These are phyloP conservation scores for Abortiporus biennis DNA, from an alignment of 1,284 basidiomycete species.

Conservation along the genomic window DNA sequence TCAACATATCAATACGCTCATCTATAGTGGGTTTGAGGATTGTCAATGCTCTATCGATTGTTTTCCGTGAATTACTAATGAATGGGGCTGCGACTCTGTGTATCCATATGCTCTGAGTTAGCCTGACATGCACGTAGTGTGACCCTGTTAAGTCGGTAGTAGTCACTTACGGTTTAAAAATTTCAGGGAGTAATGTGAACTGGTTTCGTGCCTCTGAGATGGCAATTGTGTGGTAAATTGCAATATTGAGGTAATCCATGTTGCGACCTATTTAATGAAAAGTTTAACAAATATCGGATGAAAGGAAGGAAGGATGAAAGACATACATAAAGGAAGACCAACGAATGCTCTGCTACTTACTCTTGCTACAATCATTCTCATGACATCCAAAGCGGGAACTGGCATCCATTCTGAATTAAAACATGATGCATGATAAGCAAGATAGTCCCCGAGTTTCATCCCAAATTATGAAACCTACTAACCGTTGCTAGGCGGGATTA, in stretches of 20 bases:
- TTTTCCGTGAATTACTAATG: background rate
- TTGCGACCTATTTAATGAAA: conserved; percentile 6
- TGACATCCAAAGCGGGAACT: conserved; percentile 28
- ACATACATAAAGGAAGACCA: conserved; percentile 32
- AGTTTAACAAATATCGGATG: background rate
- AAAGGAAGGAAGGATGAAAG: background rate
- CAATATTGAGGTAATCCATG: background rate
- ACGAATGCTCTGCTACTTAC: conserved; percentile 42
- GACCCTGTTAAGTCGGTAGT: background rate
- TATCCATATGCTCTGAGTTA: too few species aligned
- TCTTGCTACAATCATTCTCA: conserved; percentile 36
- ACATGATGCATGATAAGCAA: background rate
- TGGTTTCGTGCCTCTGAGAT: background rate
- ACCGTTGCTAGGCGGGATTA: conserved; percentile 18
- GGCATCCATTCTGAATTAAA: conserved; percentile 19
- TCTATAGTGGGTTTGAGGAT: conserved; percentile 7
- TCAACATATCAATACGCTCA: conserved; percentile 13
- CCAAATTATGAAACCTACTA: conserved; percentile 1
- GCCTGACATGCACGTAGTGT: background rate
- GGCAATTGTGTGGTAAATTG: background rate
- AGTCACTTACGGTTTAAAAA: conserved; percentile 17
- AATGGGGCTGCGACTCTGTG: background rate
- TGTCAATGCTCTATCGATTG: background rate
- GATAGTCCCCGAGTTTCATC: background rate
- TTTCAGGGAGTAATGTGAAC: conserved; percentile 15